These are phyloP conservation scores for Lithospermum erythrorhizon DNA, from an alignment of 257 asterid species.

Conservation along the genomic window DNA sequence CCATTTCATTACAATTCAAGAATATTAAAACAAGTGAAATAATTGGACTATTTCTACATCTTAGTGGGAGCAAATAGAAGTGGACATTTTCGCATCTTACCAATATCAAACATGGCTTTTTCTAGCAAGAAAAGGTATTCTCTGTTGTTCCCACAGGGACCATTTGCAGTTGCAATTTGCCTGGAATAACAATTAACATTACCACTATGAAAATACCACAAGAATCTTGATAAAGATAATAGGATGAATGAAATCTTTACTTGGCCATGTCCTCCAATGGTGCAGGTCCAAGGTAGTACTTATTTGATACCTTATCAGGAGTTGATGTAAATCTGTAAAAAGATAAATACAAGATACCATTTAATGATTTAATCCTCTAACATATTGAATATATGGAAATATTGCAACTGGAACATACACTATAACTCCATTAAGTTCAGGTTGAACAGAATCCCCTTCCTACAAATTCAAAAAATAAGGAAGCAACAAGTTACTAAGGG, in stretches of 20 bases:
- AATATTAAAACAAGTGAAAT: neutral
- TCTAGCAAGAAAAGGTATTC: conserved; percentile 76
- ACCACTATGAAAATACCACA: no score
- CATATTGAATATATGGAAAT: neutral
- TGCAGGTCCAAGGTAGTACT: conserved; percentile 88
- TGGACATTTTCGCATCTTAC: conserved; percentile 15
- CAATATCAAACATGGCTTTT: conserved; percentile 72
- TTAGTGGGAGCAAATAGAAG: no score
- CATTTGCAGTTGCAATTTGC: conserved; percentile 83
- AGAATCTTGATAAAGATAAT: neutral
- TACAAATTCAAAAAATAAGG: conserved; percentile 10
- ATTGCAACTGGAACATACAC: conserved; percentile 36
- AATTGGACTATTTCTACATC: neutral
- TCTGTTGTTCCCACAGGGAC: conserved; percentile 87
- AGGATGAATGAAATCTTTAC: neutral
- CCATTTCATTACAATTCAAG: neutral
- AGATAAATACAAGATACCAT: neutral
- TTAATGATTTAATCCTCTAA: no score
- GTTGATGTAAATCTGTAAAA: conserved; percentile 77
- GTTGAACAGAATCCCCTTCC: conserved; percentile 63
- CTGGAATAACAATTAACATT: neutral
- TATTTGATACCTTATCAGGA: conserved; percentile 59
- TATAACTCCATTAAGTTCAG: conserved; percentile 54
- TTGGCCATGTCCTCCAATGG: conserved; percentile 76
- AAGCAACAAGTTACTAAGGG: neutral